Conservation (phyloP, 371 early-diverging fungal genomes). For the Umbelopsis sp. region DNA sequence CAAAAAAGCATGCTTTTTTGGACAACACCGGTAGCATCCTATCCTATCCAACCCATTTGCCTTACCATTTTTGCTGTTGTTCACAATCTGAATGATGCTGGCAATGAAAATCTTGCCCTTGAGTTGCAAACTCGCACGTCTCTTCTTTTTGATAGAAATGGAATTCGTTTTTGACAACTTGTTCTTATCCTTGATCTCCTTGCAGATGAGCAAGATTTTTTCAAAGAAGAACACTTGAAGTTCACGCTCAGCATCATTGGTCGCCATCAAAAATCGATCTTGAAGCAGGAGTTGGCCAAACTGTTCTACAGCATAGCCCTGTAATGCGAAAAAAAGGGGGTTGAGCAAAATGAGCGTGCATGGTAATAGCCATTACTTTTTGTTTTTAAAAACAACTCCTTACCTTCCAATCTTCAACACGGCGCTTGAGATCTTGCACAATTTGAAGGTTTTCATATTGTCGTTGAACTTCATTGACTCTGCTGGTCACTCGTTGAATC, state of each 20-base stretch:
- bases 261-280: constrained; percentile 80
- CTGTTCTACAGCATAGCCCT: constrained; percentile 42
- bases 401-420: constrained; percentile 60
- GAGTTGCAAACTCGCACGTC: constrained; percentile 64
- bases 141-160: constrained; percentile 50
- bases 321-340: background rate
- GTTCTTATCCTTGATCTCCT: constrained; percentile 66
- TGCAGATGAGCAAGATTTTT: constrained; percentile 86
- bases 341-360: too few species aligned
- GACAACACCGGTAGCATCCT: too few species aligned
- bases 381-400: background rate
- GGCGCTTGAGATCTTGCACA: constrained; percentile 78
- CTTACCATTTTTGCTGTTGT: constrained; percentile 56
- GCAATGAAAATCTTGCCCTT: constrained; percentile 80
- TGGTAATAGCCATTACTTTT: too few species aligned
- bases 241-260: constrained; percentile 76
- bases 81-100: constrained; percentile 71
- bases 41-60: too few species aligned
- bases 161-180: constrained; percentile 53
- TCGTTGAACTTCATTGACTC: constrained; percentile 91
- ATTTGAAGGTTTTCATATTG: constrained; percentile 83
- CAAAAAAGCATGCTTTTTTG: constrained; percentile 25
- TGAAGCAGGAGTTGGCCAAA: constrained; percentile 85
- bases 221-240: constrained; percentile 89
- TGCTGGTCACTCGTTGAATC: constrained; percentile 86